Percentiles rank a stretch among this genome's conserved stretches.
Evolutionary conservation across 2,329 filamentous ascomycete species (phyloP).

Genomic region (Aspergillus ibericus): DNA sequence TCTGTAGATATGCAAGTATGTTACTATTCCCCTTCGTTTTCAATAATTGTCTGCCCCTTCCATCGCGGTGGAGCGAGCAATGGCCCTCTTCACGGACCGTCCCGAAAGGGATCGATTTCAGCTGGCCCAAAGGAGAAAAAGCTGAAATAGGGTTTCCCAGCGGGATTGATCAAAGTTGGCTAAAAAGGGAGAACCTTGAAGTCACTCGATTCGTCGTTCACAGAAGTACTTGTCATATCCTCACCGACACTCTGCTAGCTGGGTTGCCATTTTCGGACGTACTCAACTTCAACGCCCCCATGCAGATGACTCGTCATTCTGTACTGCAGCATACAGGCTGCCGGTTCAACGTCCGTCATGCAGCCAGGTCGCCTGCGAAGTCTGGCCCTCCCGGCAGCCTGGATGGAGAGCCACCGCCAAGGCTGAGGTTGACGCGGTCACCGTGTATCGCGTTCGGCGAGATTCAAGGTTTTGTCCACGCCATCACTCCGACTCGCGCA

Average conservation of each 20-base stretch:
- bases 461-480: neutral
- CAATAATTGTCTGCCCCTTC: constrained; percentile 1
- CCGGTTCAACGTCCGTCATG: constrained; percentile 4
- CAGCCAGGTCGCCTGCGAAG: neutral
- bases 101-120: neutral
- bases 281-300: neutral
- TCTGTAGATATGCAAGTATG: neutral
- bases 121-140: neutral
- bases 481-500: neutral
- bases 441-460: neutral
- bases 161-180: neutral
- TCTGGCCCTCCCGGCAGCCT: constrained; percentile 1
- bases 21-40: neutral
- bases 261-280: neutral
- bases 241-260: constrained; percentile 6
- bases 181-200: neutral
- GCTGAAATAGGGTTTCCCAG: neutral
- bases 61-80: neutral
- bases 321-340: constrained; percentile 1
- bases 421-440: neutral
- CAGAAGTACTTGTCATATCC: constrained; percentile 1
- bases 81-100: constrained; percentile 3
- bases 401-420: neutral
- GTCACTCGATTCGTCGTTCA: neutral
- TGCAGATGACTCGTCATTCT: constrained; percentile 8